Conservation (phyloP, 495 filamentous ascomycete species). For the Neurospora sp. region DNA sequence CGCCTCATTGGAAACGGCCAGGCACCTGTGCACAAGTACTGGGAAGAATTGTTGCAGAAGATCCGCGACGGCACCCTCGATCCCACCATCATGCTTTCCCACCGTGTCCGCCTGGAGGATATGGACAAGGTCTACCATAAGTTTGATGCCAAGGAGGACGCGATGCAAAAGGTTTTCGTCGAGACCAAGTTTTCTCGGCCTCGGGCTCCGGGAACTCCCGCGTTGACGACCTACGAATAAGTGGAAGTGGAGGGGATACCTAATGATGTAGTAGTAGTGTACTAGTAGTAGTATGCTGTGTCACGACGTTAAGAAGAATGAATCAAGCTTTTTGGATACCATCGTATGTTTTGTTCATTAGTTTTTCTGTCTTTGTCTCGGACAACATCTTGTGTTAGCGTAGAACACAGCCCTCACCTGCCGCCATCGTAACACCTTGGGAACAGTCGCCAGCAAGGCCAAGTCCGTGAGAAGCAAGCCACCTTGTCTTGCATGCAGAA, state of each 20-base stretch:
- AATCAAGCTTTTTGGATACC: neutral
- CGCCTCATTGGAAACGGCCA: conserved; percentile 77
- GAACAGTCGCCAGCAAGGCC: neutral
- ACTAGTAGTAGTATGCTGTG: neutral
- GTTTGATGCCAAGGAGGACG: conserved; percentile 59
- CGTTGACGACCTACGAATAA: conserved; percentile 33
- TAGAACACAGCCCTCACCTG: neutral
- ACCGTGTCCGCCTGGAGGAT: conserved; percentile 68
- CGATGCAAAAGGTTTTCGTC: conserved; percentile 64
- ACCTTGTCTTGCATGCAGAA: neutral
- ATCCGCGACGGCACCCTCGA: conserved; percentile 64
- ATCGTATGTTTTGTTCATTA: neutral
- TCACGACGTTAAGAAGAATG: neutral
- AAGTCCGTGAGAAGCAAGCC: neutral
- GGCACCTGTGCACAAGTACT: conserved; percentile 76
- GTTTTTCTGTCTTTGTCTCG: neutral
- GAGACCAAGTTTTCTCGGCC: conserved; percentile 57
- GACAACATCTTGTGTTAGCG: neutral
- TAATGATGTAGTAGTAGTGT: neutral
- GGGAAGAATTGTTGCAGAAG: conserved; percentile 61
- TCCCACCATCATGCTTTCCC: conserved; percentile 69
- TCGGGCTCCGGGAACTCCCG: conserved; percentile 41
- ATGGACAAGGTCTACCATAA: conserved; percentile 58
- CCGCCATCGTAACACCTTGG: neutral
- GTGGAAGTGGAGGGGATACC: neutral